Percentiles rank a stretch among this genome's conserved stretches.
Evolutionary conservation across 345 rosid species (phyloP).

Genomic region (Erodium maritimum): DNA sequence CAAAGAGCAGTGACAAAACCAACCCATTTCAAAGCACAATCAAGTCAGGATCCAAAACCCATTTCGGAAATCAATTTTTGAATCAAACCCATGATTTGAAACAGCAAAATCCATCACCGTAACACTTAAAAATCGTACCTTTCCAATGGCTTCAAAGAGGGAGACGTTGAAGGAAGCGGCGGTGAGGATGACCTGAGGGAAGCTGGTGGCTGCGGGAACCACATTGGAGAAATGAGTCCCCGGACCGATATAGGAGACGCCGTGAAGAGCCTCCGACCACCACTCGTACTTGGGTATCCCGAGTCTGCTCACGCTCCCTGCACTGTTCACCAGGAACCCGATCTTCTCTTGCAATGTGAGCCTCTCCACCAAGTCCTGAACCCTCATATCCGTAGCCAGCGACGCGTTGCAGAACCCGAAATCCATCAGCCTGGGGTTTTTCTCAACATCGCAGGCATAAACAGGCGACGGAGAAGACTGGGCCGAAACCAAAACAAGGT

Average conservation of each 20-base stretch:
- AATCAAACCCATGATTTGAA: neutral
- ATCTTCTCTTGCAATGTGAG: conserved; percentile 78
- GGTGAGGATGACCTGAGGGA: conserved; percentile 88
- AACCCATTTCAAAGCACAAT: too few species aligned
- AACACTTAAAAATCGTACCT: conserved; percentile 25
- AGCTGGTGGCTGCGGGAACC: conserved; percentile 91
- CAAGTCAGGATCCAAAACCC: neutral
- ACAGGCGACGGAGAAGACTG: conserved; percentile 39
- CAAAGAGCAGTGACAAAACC: too few species aligned
- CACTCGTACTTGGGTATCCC: conserved; percentile 84
- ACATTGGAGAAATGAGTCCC: conserved; percentile 48
- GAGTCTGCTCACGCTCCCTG: conserved; percentile 52
- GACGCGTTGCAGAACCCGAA: conserved; percentile 50
- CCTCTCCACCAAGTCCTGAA: conserved; percentile 61
- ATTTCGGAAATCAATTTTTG: neutral
- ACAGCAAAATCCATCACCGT: neutral
- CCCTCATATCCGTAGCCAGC: conserved; percentile 32
- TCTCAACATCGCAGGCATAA: conserved; percentile 61
- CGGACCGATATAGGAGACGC: conserved; percentile 67
- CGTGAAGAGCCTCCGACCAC: conserved; percentile 99
- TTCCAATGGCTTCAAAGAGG: conserved; percentile 77
- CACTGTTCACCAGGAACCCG: conserved; percentile 30
- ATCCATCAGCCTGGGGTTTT: conserved; percentile 30
- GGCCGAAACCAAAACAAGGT: conserved; percentile 9
- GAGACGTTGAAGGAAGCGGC: conserved; percentile 85